Evolutionary conservation across 1,139 yeast species (phyloP), one percentile per base, ranked within the genome.

Genomic region (Barnettozyma hawaiiensis): DNA sequence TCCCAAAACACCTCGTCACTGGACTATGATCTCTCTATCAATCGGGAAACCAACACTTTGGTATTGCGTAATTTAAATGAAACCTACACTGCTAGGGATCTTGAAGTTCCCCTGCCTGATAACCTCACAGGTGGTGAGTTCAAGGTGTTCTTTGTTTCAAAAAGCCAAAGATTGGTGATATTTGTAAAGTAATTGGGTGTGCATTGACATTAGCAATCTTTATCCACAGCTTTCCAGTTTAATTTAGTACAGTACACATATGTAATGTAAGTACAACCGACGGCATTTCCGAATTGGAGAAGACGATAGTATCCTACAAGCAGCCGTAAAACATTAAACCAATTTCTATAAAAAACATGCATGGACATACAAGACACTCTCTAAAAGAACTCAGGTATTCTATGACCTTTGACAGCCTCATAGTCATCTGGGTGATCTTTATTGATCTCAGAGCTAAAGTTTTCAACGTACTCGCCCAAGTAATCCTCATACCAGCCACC

Each of bases 401-500:
- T 34, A n/a, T 45, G 36, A 19, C 33, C 40, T 29, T 34, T 34
- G 14, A 38, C 44, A 14, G 34, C 28, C 16, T 38, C 45, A 28
- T 43, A 54, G 29, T 54, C 55, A 40, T 54, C 43, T 27, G 55
- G 53, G 45, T 52, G 59, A 6, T 27, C 32, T 14, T 47, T 46
- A 18, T 53, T 52, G 32, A 54, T 55, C 41, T 59, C 62, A 18
- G 64, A 69, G 47, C 76, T 82, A 58, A 83, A 83, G 50, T 75
- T 72, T 49, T 81, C 89, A 48, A 72, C 72, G 53, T 81, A 85
- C 37, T 81, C 86, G 23, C 80, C 44, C 9, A 58, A 57, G 53
- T 58, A 69, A 50, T 76, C 75, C 64, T 83, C 90, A 53, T 63
- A 70, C 90, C 90, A 83, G 10, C 75, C 78, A 51, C 75, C 14